Evolutionary conservation across 2,329 filamentous ascomycete species (phyloP).

Genomic region (Sordariomycetes sp.): DNA sequence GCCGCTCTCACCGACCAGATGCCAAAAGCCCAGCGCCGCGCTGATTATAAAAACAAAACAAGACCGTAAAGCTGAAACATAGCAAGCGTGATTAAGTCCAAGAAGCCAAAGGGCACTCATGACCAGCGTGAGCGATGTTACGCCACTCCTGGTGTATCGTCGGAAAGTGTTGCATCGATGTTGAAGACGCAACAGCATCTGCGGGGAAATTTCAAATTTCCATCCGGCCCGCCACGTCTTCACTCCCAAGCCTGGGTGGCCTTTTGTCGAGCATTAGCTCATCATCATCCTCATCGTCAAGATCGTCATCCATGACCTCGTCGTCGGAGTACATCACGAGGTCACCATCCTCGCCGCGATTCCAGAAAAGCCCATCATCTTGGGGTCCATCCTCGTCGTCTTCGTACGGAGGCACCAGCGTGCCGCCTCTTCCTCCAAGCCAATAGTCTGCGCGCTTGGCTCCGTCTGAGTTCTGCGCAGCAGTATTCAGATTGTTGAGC

Average conservation of each 20-base stretch:
- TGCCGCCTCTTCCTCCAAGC: constrained; percentile 61
- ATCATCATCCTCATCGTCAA: constrained; percentile 34
- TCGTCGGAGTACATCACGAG: constrained; percentile 44
- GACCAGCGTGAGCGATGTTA: too few species aligned
- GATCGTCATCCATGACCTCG: constrained; percentile 33
- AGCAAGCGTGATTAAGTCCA: neutral
- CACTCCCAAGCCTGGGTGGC: constrained; percentile 41
- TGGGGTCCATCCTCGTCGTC: constrained; percentile 38
- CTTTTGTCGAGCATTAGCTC: constrained; percentile 29
- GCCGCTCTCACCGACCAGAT: constrained; percentile 29
- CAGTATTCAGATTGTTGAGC: constrained; percentile 9
- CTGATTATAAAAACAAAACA: constrained; percentile 8
- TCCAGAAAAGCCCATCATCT: constrained; percentile 45
- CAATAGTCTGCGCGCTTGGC: constrained; percentile 78
- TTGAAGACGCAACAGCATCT: constrained; percentile 1
- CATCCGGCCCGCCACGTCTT: constrained; percentile 54
- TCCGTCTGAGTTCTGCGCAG: constrained; percentile 21
- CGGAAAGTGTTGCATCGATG: neutral
- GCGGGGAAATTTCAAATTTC: constrained; percentile 37
- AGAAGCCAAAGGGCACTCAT: too few species aligned
- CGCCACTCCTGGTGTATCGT: too few species aligned
- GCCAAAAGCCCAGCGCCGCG: constrained; percentile 16
- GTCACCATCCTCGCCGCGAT: constrained; percentile 49
- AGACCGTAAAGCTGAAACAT: constrained; percentile 6
- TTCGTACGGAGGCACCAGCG: constrained; percentile 32